These are phyloP conservation scores for Arthrobotrys pseudoclavata DNA, from an alignment of 2,329 filamentous ascomycete species.

Conservation along the genomic window DNA sequence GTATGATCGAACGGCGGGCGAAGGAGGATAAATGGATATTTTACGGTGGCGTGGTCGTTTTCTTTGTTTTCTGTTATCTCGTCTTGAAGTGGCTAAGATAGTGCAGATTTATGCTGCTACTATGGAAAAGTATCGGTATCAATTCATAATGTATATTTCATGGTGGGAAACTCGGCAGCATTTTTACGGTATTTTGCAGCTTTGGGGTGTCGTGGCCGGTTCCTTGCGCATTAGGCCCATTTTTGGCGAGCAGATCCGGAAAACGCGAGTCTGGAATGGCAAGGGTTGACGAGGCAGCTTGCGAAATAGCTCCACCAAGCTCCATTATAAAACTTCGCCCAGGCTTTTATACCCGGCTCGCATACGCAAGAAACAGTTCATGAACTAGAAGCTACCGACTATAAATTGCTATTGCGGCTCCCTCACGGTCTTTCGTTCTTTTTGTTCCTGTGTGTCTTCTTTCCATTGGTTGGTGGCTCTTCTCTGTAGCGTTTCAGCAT, in stretches of 20 bases:
- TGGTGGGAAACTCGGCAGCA: not conserved
- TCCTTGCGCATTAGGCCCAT: constrained; percentile 26
- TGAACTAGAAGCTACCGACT: not conserved
- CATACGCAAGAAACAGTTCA: constrained; percentile 10
- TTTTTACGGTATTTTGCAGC: not conserved
- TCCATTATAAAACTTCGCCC: constrained; percentile 17
- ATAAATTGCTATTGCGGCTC: constrained; percentile 36
- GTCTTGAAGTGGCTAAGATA: constrained; percentile 86
- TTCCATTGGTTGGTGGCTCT: constrained; percentile 19
- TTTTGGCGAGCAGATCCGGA: constrained; percentile 8
- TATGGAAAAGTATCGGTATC: not conserved
- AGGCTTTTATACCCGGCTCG: not conserved
- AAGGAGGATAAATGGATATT: constrained; percentile 99
- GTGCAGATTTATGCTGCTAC: constrained; percentile 59
- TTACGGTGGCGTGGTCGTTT: constrained; percentile 84
- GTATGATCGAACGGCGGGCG: constrained; percentile 92
- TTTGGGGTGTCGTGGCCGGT: constrained; percentile 22
- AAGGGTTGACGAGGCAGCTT: constrained; percentile 43
- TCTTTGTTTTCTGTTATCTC: constrained; percentile 92
- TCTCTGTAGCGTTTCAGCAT: constrained; percentile 39
- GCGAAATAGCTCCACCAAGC: constrained; percentile 30
- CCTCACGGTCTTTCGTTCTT: not conserved
- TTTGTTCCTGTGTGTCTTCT: constrained; percentile 20
- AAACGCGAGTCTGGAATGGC: constrained; percentile 2
- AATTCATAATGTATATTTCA: constrained; percentile 19